Evolutionary conservation across 2,329 filamentous ascomycete species (phyloP).

Genomic region (Colletotrichum tofieldiae): DNA sequence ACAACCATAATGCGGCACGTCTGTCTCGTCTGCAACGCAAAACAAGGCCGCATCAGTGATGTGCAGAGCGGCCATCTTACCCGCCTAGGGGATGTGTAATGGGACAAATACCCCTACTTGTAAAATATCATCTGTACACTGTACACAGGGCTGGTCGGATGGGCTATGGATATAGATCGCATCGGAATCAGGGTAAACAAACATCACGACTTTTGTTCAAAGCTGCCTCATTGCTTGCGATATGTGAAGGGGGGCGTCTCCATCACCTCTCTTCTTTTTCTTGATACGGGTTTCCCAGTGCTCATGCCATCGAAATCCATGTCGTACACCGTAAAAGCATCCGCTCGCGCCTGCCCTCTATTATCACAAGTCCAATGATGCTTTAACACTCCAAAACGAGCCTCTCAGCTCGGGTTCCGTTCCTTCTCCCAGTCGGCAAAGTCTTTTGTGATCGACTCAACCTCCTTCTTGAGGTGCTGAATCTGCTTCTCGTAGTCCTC

Average conservation of each 20-base stretch:
- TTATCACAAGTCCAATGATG: slow-evolving; percentile 1
- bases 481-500: slow-evolving; percentile 88
- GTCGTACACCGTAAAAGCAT: not conserved
- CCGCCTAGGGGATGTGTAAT: slow-evolving; percentile 23
- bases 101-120: slow-evolving; percentile 35
- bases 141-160: slow-evolving; percentile 27
- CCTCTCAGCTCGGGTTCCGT: slow-evolving; percentile 53
- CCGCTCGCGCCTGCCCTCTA: slow-evolving; percentile 28
- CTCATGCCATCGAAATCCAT: not conserved
- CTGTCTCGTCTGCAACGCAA: not conserved
- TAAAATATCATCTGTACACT: slow-evolving; percentile 42
- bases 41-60: not conserved
- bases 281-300: not conserved
- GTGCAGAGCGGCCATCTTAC: slow-evolving; percentile 1
- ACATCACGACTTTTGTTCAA: slow-evolving; percentile 31
- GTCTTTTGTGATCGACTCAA: slow-evolving; percentile 74
- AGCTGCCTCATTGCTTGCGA: not conserved
- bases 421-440: slow-evolving; percentile 71
- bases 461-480: slow-evolving; percentile 80
- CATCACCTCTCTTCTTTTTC: not conserved
- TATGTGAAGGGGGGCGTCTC: not conserved
- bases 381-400: not conserved
- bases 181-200: slow-evolving; percentile 14
- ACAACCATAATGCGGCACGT: not conserved
- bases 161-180: slow-evolving; percentile 31